Percentiles rank a stretch among this genome's conserved stretches.
Conservation (phyloP, 768 basidiomycete genomes). For the Boletus pseudo-olivaceus region DNA sequence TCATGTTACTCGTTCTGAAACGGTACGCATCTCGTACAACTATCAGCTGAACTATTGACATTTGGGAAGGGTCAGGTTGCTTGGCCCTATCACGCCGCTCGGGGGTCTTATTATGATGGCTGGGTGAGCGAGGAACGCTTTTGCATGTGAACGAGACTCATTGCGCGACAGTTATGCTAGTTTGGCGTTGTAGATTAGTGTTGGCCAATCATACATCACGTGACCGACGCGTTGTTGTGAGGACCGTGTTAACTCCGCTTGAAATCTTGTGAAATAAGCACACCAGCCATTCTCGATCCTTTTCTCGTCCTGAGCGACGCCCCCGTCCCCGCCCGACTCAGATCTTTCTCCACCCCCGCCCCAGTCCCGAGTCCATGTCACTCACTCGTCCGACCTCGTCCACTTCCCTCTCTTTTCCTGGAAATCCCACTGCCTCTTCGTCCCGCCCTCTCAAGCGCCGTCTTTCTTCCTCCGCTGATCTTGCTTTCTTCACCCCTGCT, state of each 20-base stretch:
- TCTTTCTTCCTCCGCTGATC: slow-evolving; percentile 42
- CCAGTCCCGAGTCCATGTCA: slow-evolving; percentile 16
- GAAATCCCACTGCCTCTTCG: slow-evolving; percentile 17
- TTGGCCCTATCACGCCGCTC: slow-evolving; percentile 67
- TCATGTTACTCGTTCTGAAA: slow-evolving; percentile 52
- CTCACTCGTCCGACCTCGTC: slow-evolving; percentile 11
- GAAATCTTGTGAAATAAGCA: slow-evolving; percentile 33
- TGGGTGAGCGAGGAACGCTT: slow-evolving; percentile 44
- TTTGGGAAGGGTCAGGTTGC: slow-evolving; percentile 39
- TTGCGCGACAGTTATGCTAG: slow-evolving; percentile 45
- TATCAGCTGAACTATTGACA: background rate
- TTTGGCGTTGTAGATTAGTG: slow-evolving; percentile 40
- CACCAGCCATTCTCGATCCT: slow-evolving; percentile 4
- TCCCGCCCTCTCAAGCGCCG: slow-evolving; percentile 47
- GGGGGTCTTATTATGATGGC: slow-evolving; percentile 64
- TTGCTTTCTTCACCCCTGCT: slow-evolving; percentile 61
- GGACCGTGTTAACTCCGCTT: slow-evolving; percentile 44
- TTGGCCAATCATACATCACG: slow-evolving; percentile 30
- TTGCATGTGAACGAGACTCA: slow-evolving; percentile 5
- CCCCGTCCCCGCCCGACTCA: background rate
- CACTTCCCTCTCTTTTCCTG: slow-evolving; percentile 25
- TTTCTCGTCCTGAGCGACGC: slow-evolving; percentile 18
- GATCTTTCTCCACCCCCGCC: no score
- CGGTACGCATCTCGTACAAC: slow-evolving; percentile 29
- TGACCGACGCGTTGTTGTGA: slow-evolving; percentile 37